phyloP scores from a whole-genome alignment of 2,329 filamentous ascomycete genomes.

The Xylariaceae sp. region DNA sequence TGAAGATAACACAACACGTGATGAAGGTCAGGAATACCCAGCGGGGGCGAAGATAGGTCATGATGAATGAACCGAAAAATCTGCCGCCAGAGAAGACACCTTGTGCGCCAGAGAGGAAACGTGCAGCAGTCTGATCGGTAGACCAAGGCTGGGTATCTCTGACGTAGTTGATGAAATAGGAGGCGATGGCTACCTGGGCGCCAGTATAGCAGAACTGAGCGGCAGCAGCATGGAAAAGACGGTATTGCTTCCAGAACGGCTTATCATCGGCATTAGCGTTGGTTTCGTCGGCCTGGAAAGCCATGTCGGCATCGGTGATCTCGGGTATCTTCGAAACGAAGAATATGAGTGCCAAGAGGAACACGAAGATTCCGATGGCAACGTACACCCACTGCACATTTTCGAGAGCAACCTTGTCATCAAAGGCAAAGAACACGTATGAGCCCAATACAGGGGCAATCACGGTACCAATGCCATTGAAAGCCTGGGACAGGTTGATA shows the following conservation, averaged over 20 bases:
- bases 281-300: slow-evolving; percentile 51
- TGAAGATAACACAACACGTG: slow-evolving; percentile 59
- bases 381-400: slow-evolving; percentile 76
- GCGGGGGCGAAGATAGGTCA: slow-evolving; percentile 62
- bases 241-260: slow-evolving; percentile 65
- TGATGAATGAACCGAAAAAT: slow-evolving; percentile 61
- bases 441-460: slow-evolving; percentile 68
- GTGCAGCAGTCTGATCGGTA: slow-evolving; percentile 48
- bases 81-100: slow-evolving; percentile 67
- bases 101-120: slow-evolving; percentile 69
- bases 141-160: slow-evolving; percentile 54
- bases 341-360: slow-evolving; percentile 60
- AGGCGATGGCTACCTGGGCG: slow-evolving; percentile 61
- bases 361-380: slow-evolving; percentile 66
- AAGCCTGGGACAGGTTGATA: slow-evolving; percentile 70
- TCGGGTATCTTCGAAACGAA: slow-evolving; percentile 64
- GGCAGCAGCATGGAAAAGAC: slow-evolving; percentile 68
- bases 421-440: slow-evolving; percentile 65
- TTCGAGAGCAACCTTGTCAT: slow-evolving; percentile 51
- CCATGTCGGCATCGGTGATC: slow-evolving; percentile 64
- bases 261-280: slow-evolving; percentile 52
- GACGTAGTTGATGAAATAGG: slow-evolving; percentile 71
- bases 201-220: slow-evolving; percentile 77
- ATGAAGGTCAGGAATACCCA: slow-evolving; percentile 64
- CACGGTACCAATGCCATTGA: slow-evolving; percentile 71